Evolutionary conservation across 352 stramenopile genomes (phyloP).

Genomic region (Phytophthora pluvialis): DNA sequence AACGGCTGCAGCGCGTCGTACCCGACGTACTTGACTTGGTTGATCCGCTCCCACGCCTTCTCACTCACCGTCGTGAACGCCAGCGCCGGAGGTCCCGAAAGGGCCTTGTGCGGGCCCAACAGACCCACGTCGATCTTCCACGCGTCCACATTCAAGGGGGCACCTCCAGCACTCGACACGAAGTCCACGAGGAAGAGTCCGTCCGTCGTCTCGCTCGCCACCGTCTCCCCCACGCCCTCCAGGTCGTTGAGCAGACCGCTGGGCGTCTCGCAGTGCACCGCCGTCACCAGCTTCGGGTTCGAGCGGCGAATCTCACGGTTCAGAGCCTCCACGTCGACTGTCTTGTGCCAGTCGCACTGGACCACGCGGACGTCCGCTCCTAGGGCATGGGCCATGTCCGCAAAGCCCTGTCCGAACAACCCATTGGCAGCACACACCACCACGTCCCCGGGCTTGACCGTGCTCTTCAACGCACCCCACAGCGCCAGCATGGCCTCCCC

Average conservation of each 20-base stretch:
- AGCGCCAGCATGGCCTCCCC: conserved; percentile 62
- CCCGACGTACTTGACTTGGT: conserved; percentile 43
- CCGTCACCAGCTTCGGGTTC: conserved; percentile 58
- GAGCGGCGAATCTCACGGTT: conserved; percentile 43
- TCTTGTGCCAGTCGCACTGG: conserved; percentile 47
- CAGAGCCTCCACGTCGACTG: conserved; percentile 43
- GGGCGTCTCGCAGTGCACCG: conserved; percentile 63
- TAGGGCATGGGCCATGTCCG: conserved; percentile 50
- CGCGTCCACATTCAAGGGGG: conserved; percentile 45
- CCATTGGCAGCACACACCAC: conserved; percentile 59
- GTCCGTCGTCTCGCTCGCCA: conserved; percentile 52
- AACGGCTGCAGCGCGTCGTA: conserved; percentile 50
- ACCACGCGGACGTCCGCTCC: conserved; percentile 50
- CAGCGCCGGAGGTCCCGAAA: conserved; percentile 51
- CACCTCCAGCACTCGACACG: conserved; percentile 54
- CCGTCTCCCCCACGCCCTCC: conserved; percentile 44
- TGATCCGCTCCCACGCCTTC: conserved; percentile 54
- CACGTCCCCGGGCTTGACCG: conserved; percentile 41
- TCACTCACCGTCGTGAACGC: conserved; percentile 59
- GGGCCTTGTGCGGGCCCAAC: conserved; percentile 51
- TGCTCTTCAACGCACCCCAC: conserved; percentile 64
- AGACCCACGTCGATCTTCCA: conserved; percentile 58
- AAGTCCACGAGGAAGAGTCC: conserved; percentile 65
- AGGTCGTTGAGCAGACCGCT: conserved; percentile 54
- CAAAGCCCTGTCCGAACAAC: conserved; percentile 58